phyloP scores from a whole-genome alignment of 495 filamentous ascomycete genomes.

The Pseudevernia furfuracea region DNA sequence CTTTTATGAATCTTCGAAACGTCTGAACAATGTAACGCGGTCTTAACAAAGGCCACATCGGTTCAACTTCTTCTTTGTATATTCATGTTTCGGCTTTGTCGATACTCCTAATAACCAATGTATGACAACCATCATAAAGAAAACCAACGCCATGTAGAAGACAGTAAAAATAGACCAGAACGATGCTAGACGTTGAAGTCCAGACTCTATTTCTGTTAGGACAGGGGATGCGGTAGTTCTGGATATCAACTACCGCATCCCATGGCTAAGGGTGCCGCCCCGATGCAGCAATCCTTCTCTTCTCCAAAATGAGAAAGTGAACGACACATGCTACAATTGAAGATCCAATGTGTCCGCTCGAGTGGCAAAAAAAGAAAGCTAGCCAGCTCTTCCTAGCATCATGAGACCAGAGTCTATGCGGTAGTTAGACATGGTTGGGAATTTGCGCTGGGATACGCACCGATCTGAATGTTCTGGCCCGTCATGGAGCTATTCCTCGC shows the following conservation, averaged over 20 bases:
- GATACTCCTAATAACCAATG: not conserved
- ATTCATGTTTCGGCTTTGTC: not conserved
- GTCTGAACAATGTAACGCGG: not conserved
- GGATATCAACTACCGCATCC: not conserved
- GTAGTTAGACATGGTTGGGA: not conserved
- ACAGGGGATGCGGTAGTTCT: too few species aligned
- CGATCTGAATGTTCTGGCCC: conserved; percentile 46
- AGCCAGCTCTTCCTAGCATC: conserved; percentile 10
- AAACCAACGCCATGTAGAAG: not conserved
- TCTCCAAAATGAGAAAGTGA: not conserved
- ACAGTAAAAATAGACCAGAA: not conserved
- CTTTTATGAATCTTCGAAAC: not conserved
- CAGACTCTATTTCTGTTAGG: not conserved
- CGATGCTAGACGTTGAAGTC: not conserved
- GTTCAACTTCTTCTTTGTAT: not conserved
- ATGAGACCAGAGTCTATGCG: conserved; percentile 14
- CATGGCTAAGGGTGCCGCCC: not conserved
- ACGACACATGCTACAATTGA: not conserved
- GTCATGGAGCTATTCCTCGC: conserved; percentile 54
- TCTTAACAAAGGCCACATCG: not conserved
- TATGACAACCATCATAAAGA: not conserved
- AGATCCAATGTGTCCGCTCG: not conserved
- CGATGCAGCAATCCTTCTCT: not conserved
- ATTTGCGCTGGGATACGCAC: conserved; percentile 29
- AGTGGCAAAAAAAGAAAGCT: not conserved